Percentiles rank a stretch among this genome's conserved stretches.
Evolutionary conservation across 148 eudicot genomes (phyloP).

Genomic region (Linanthus parryae): DNA sequence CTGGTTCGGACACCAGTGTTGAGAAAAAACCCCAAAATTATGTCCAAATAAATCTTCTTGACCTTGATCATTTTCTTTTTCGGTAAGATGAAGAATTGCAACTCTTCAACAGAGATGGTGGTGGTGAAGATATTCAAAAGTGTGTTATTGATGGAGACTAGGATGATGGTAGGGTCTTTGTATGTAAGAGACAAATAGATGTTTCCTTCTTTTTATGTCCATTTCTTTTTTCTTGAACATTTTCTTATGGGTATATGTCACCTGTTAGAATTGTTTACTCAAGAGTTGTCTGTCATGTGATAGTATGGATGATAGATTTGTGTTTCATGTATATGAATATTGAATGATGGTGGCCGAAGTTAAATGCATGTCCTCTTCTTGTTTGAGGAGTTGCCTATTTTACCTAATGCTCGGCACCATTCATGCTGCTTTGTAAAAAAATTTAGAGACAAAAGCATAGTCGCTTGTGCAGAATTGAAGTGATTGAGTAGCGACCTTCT

Average conservation of each 20-base stretch:
- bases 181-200: background rate
- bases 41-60: background rate
- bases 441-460: too few relatives aligned
- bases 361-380: too few relatives aligned
- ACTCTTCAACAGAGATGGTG: background rate
- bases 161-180: background rate
- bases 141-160: background rate
- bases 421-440: too few relatives aligned
- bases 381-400: too few relatives aligned
- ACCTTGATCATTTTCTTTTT: conserved; percentile 1
- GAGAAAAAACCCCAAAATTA: too few relatives aligned
- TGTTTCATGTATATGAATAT: background rate
- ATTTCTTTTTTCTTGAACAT: background rate
- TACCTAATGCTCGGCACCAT: too few relatives aligned
- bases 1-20: too few relatives aligned
- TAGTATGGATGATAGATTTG: background rate
- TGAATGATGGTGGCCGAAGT: too few relatives aligned
- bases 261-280: background rate
- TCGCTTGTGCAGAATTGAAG: too few relatives aligned
- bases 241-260: background rate
- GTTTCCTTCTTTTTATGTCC: background rate
- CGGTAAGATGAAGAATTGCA: too few relatives aligned
- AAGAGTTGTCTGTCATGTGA: background rate
- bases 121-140: background rate
- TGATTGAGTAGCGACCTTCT: too few relatives aligned